phyloP scores from a whole-genome alignment of 371 early-diverging fungal species.

The Conidiobolus incongruus region DNA sequence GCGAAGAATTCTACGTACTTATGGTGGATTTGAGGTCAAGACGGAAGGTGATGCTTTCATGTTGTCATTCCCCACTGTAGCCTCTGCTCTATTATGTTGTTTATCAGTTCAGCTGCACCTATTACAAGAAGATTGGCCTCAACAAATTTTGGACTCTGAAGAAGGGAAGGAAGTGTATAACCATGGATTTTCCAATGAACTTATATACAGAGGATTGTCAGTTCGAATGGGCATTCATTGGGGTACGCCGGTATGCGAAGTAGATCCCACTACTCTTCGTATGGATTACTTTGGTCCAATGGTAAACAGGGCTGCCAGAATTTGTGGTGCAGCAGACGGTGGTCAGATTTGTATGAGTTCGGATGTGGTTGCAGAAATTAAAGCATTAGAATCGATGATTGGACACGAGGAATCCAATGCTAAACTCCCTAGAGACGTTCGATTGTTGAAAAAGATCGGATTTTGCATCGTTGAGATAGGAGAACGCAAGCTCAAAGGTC shows the following conservation, averaged over 20 bases:
- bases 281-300: constrained; percentile 95
- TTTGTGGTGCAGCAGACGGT: constrained; percentile 74
- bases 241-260: constrained; percentile 77
- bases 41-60: constrained; percentile 95
- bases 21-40: constrained; percentile 92
- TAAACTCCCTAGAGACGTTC: constrained; percentile 8
- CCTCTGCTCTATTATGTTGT: constrained; percentile 77
- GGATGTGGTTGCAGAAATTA: constrained; percentile 30
- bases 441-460: constrained; percentile 35
- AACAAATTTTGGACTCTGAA: constrained; percentile 53
- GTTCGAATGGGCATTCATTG: constrained; percentile 93
- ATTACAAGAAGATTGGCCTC: constrained; percentile 77
- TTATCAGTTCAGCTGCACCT: constrained; percentile 69
- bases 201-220: constrained; percentile 69
- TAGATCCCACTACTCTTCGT: constrained; percentile 69
- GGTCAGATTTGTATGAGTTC: constrained; percentile 66
- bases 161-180: constrained; percentile 60
- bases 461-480: constrained; percentile 50
- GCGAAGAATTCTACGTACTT: constrained; percentile 54
- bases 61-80: constrained; percentile 75
- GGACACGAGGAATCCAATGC: constrained; percentile 7
- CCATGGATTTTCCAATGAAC: constrained; percentile 14
- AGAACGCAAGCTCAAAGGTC: constrained; percentile 60
- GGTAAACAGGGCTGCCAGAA: constrained; percentile 74
- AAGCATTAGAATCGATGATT: constrained; percentile 12